Evolutionary conservation across 768 basidiomycete species (phyloP), one percentile per base, ranked within the genome.

Genomic region (Pulveroboletus sp.): DNA sequence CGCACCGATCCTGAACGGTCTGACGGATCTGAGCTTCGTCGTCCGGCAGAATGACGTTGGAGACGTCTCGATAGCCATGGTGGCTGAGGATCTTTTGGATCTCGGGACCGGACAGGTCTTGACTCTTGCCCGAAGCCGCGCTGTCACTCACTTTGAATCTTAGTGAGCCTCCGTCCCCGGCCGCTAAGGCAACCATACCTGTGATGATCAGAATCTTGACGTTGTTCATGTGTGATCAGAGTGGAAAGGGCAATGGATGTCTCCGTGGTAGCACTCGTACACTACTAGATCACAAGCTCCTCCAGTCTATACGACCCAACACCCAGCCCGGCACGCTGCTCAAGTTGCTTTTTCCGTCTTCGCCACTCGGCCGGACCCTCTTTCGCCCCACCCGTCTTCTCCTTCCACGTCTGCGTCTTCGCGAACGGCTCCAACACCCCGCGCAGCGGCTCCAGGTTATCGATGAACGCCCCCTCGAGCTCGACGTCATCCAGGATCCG

Each of bases 301-400:
- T 90, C 88, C 51, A 90, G 61, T 65, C 80, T 82, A 66, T 90
- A 89, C 56, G 81, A 57, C 19, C 85, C 85, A 47, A 88, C 72
- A 29, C 73, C 74, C 47, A 80, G 71, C 26, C 69, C 73, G 17
- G 74, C 72, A 50, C 75, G 77, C 55, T 81, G 78, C 30, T 74
- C 75, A n/a, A 71, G 73, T 54, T 73, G 67, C 64, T 77, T 82
- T 60, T 70, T 74, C 59, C 80, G 70, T 65, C 73, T 75, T 55
- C 72, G 76, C 79, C 76, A 78, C 60, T 82, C 81, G 9, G 54
- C 61, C 19, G 53, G 47, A 6, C 60, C 60, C 50, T 68, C 68
- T 45, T 68, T 76, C 57, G 42, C 39, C 10, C 45, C 63, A 40
- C 60, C 68, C 51, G 61, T 66, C 43, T 53, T 69, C 47, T 83